Evolutionary conservation across 371 early-diverging fungal species (phyloP), one percentile per base, ranked within the genome.

Genomic region (Sporodiniella umbellata): DNA sequence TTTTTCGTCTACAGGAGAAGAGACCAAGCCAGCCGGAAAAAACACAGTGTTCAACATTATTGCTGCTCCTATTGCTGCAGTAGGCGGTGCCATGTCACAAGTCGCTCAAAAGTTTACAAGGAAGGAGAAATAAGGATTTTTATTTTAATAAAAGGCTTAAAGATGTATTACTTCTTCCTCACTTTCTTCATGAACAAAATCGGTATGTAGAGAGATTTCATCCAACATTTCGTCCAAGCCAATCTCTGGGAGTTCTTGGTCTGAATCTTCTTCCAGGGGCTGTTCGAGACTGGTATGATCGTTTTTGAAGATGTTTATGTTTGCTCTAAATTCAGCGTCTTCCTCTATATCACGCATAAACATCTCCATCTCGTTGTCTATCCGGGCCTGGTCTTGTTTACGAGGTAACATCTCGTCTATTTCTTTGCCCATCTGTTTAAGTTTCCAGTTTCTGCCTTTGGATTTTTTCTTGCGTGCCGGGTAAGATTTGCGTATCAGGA

Each of bases 311-410:
- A 97, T 82, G 53, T 96, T 93, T 62, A 96, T 78, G 61, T 86
- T 90, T 44, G 89, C 85, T 56, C 98, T 84, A 62, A 96, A 82
- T 72, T 98, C 97, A 21, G 89, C 81, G 80, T 97, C 97, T 77
- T 95, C 97, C 74, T 98, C 97, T 45, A 98, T 78, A 71, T 98
- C 98, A 56, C 91, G 83, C 84, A 93, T 79, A 78, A 95, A 95
- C 70, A 86, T 53, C 62, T 94, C 95, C 63, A 85, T 87, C 48
- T 94, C 95, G 38, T 79, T 69, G 59, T 90, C 89, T 52, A 81
- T 78, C 61, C 80, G 80, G 42, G 85, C 84, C 62, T 78, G 72
- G 28, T 88, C 92, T 60, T 83, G 84, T 56, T 86, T 86, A 62
- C 89, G 85, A 38, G 81, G 78, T 14, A 83, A 65, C 70, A 92